A percentile compares a stretch with the other conserved stretches of the same genome.
These are phyloP conservation scores for Phytopythium helicoides DNA, from an alignment of 352 stramenopile species.

Conservation along the genomic window DNA sequence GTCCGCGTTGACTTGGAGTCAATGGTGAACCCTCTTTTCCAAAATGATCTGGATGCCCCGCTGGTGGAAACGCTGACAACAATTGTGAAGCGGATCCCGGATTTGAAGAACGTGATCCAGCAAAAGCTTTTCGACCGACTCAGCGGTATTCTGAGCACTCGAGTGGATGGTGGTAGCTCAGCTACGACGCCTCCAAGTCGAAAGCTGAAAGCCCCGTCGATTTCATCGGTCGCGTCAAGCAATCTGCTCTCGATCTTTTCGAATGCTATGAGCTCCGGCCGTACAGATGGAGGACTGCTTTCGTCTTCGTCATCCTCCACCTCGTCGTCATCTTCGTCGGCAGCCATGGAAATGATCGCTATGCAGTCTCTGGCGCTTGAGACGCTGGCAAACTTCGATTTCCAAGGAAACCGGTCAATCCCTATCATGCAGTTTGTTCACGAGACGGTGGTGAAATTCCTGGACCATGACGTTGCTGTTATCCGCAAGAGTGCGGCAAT, in stretches of 20 bases:
- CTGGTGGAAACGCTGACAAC: slow-evolving; percentile 83
- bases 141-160: slow-evolving; percentile 61
- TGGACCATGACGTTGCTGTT: slow-evolving; percentile 80
- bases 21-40: slow-evolving; percentile 77
- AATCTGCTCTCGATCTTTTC: slow-evolving; percentile 74
- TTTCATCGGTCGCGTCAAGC: slow-evolving; percentile 63
- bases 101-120: slow-evolving; percentile 74
- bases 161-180: slow-evolving; percentile 40
- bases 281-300: background rate
- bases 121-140: slow-evolving; percentile 84
- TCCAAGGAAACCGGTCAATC: slow-evolving; percentile 81
- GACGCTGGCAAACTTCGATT: slow-evolving; percentile 85
- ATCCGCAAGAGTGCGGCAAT: slow-evolving; percentile 87
- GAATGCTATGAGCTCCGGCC: slow-evolving; percentile 18
- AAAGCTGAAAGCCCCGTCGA: slow-evolving; percentile 69
- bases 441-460: slow-evolving; percentile 84
- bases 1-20: slow-evolving; percentile 81
- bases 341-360: slow-evolving; percentile 40
- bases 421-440: slow-evolving; percentile 89
- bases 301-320: slow-evolving; percentile 32
- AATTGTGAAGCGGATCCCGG: slow-evolving; percentile 82
- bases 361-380: slow-evolving; percentile 86
- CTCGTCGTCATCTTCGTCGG: slow-evolving; percentile 21
- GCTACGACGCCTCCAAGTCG: slow-evolving; percentile 58
- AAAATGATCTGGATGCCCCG: slow-evolving; percentile 78